phyloP scores from a whole-genome alignment of 768 basidiomycete species.

The Rhodotorula kratochvilovae region DNA sequence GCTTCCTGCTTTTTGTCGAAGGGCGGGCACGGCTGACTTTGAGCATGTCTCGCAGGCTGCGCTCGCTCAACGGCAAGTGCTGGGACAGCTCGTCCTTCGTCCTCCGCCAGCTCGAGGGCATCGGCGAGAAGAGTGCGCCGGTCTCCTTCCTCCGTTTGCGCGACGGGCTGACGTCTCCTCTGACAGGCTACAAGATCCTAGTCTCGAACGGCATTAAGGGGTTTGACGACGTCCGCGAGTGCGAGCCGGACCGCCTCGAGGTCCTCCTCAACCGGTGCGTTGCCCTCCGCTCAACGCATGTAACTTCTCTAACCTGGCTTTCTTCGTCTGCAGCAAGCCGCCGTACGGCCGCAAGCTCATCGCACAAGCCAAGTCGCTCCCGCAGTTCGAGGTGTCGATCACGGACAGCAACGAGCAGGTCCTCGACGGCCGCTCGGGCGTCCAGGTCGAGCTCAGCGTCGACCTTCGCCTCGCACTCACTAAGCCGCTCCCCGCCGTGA shows the following conservation, averaged over 20 bases:
- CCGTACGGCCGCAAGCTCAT: slow-evolving; percentile 30
- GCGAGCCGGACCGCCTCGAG: slow-evolving; percentile 24
- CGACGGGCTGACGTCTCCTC: no score
- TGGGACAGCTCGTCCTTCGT: slow-evolving; percentile 88
- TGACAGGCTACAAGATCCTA: slow-evolving; percentile 33
- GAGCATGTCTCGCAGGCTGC: slow-evolving; percentile 51
- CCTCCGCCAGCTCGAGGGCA: slow-evolving; percentile 78
- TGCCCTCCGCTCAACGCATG: no score
- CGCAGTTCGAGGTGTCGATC: slow-evolving; percentile 25
- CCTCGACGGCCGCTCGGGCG: background rate
- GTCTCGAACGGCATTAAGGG: slow-evolving; percentile 23
- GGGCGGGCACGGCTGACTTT: no score
- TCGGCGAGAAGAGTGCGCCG: slow-evolving; percentile 71
- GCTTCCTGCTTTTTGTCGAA: no score
- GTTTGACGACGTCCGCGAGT: slow-evolving; percentile 25
- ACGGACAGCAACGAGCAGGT: slow-evolving; percentile 8
- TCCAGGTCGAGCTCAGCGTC: slow-evolving; percentile 21
- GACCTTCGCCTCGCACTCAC: slow-evolving; percentile 19
- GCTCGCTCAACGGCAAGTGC: slow-evolving; percentile 73
- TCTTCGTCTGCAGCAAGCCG: slow-evolving; percentile 14
- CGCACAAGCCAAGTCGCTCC: slow-evolving; percentile 22
- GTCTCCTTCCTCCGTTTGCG: background rate
- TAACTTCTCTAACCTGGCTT: background rate
- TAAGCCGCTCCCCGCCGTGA: slow-evolving; percentile 5
- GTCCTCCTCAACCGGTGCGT: slow-evolving; percentile 28